A percentile compares a stretch with the other conserved stretches of the same genome.
phyloP scores from a whole-genome alignment of 331 rosid genomes.

The Quercus phellos region DNA sequence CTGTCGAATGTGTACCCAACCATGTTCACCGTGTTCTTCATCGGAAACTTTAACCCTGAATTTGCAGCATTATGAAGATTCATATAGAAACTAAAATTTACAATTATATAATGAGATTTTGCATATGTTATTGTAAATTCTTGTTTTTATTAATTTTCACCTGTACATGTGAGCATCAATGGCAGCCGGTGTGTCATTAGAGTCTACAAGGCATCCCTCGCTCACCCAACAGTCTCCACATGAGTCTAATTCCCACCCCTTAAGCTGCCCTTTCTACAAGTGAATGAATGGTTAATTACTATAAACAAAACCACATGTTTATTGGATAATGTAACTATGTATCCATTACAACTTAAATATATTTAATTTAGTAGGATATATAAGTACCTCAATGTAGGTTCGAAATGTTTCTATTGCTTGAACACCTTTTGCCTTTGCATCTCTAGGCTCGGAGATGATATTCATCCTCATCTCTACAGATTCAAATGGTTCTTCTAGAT shows the following conservation, averaged over 20 bases:
- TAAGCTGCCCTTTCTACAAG: constrained; percentile 63
- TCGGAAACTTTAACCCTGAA: constrained; percentile 68
- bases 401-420: constrained; percentile 66
- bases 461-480: constrained; percentile 62
- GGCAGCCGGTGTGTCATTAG: constrained; percentile 53
- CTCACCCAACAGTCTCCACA: constrained; percentile 98
- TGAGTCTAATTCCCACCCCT: constrained; percentile 86
- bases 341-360: neutral
- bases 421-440: constrained; percentile 64
- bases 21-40: constrained; percentile 51
- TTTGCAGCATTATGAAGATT: constrained; percentile 1
- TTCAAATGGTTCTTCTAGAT: constrained; percentile 76
- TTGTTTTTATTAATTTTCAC: constrained; percentile 13
- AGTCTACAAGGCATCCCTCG: constrained; percentile 79
- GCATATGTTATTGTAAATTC: neutral
- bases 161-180: constrained; percentile 90
- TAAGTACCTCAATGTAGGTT: constrained; percentile 56
- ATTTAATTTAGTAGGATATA: neutral
- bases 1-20: constrained; percentile 84
- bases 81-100: neutral
- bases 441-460: constrained; percentile 56
- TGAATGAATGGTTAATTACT: neutral
- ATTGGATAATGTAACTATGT: neutral
- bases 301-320: neutral
- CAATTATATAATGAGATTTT: neutral